Conservation (phyloP, 306 rosid genomes). For the Cucumis melo region DNA sequence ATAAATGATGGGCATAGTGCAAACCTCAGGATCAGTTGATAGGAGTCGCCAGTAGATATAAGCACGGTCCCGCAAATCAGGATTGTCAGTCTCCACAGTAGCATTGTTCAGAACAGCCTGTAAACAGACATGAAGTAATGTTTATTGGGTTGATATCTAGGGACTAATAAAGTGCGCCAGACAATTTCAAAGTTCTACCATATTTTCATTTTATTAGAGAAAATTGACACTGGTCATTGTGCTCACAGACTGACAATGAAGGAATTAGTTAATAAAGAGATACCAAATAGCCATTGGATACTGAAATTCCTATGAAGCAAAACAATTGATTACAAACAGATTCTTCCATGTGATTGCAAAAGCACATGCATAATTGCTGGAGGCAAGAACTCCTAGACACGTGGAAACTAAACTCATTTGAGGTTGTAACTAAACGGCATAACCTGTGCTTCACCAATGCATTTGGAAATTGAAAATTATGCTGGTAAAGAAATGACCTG, state of each 20-base stretch:
- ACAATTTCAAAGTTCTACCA: neutral
- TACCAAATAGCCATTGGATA: neutral
- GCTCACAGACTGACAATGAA: neutral
- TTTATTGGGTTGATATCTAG: neutral
- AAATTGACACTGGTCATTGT: neutral
- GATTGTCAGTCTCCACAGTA: constrained; percentile 95
- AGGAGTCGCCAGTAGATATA: constrained; percentile 99
- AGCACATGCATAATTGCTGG: neutral
- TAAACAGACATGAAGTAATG: neutral
- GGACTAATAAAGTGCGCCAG: neutral
- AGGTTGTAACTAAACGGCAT: neutral
- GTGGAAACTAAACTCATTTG: neutral
- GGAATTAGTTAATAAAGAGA: neutral
- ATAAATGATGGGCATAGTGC: constrained; percentile 4
- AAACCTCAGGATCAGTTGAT: constrained; percentile 98
- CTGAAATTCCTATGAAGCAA: neutral
- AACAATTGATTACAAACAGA: neutral
- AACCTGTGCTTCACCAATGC: constrained; percentile 4
- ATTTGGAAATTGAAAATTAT: neutral
- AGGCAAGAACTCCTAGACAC: neutral
- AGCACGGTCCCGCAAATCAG: constrained; percentile 97
- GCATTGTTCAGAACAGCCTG: constrained; percentile 99
- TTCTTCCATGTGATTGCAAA: neutral
- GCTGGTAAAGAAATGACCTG: constrained; percentile 44
- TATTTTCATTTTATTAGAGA: neutral